Evolutionary conservation across 2,329 filamentous ascomycete genomes (phyloP), one percentile per base, ranked within the genome.

Genomic region (Pseudomassariella vexata): DNA sequence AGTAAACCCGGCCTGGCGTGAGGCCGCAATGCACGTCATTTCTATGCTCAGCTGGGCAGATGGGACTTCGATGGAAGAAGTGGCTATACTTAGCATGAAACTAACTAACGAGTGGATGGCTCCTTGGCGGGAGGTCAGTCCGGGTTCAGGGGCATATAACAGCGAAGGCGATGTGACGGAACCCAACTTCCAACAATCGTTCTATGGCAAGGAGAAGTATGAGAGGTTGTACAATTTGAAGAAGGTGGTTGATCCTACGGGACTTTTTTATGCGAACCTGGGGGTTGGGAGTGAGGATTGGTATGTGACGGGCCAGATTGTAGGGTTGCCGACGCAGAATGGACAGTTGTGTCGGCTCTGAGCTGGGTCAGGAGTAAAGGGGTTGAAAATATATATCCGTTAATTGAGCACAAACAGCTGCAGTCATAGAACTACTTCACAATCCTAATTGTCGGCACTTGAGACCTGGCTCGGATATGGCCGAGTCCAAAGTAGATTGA

Each of bases 1-100:
- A 3, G 43, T 48, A 19, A 46, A 49, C 31, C 66, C 65, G 1
- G 66, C 65, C 1, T 72, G 66, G 66, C 53, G 68, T n/a, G 54
- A 56, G 1, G 55, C 57, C 6, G 45, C 50, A 20, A 48, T 63
- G 49, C 56, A 57, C 33, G 44, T 44, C 29, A 62, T 62, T n/a
- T n/a, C n/a, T n/a, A n/a, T n/a, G n/a, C n/a, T n/a, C n/a, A n/a
- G n/a, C n/a, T 50, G 25, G 24, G 14, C 37, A 38, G 7, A 36
- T 45, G 2, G 41, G 12, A 32, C 38, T 32, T 47, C 39, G 41
- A 9, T 46, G 41, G 41, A 39, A 38, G 37, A 56, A 19, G 37
- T 48, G 21, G 40, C 54, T 27, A 40, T 52, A 36, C 54, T 53
- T 1, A 23, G 41, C 9, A 34, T 53, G 21, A 45, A 48, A n/a